A percentile compares a stretch with the other conserved stretches of the same genome.
Conservation (phyloP, 202 grass and related monocot species). For the Eragrostis tef region DNA sequence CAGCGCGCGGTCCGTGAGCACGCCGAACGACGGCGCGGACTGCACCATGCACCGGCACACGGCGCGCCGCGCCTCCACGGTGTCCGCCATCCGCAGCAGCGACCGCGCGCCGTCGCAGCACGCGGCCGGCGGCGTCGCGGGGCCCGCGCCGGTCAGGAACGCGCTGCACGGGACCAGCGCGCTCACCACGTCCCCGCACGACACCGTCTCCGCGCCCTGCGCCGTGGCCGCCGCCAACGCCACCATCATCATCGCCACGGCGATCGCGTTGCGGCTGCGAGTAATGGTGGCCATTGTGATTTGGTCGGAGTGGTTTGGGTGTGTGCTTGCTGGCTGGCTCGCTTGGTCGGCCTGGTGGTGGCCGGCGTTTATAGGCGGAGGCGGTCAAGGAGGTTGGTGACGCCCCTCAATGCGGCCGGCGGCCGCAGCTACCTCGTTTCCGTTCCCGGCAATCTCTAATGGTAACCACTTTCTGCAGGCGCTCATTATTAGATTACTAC, state of each 20-base stretch:
- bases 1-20: conserved; percentile 47
- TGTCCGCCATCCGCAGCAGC: conserved; percentile 47
- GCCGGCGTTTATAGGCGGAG: conserved; percentile 36
- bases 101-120: conserved; percentile 58
- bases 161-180: conserved; percentile 55
- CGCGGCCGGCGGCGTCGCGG: conserved; percentile 26
- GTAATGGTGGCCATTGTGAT: background rate
- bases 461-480: background rate
- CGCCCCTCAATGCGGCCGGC: conserved; percentile 26
- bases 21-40: conserved; percentile 61
- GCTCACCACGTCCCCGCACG: conserved; percentile 57
- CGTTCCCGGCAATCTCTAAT: background rate
- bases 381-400: conserved; percentile 51
- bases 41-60: conserved; percentile 62
- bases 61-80: conserved; percentile 41
- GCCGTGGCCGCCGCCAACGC: background rate
- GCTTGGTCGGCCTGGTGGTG: background rate
- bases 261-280: background rate
- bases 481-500: background rate
- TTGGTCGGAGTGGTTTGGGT: background rate
- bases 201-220: background rate
- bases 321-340: background rate
- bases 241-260: background rate
- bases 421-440: background rate
- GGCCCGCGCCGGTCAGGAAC: conserved; percentile 56